These are phyloP conservation scores for Fragaria iinumae DNA, from an alignment of 306 rosid genomes.

Conservation along the genomic window DNA sequence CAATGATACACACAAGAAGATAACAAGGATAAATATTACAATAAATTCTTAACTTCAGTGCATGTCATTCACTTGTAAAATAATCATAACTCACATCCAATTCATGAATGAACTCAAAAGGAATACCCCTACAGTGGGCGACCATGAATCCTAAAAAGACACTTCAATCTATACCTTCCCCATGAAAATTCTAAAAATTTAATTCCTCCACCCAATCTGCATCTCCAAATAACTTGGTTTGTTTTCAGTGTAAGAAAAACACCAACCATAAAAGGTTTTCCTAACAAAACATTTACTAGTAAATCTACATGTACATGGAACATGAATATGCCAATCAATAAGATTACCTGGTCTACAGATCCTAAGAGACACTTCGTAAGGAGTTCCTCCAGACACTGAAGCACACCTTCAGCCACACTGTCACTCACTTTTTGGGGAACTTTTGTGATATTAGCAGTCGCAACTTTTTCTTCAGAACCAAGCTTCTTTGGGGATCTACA, in stretches of 20 bases:
- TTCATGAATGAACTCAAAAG: background rate
- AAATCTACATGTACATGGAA: background rate
- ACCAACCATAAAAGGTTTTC: background rate
- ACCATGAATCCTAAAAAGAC: background rate
- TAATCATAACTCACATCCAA: background rate
- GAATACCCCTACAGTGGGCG: background rate
- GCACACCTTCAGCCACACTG: constrained; percentile 78
- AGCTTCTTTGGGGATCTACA: constrained; percentile 58
- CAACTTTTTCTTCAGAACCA: constrained; percentile 48
- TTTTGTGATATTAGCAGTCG: constrained; percentile 23
- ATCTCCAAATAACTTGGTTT: background rate
- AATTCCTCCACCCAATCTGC: background rate
- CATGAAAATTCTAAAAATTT: background rate
- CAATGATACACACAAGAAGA: background rate
- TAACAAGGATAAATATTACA: background rate
- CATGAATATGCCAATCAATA: constrained; percentile 11
- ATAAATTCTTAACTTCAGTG: background rate
- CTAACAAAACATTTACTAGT: background rate
- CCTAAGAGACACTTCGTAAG: constrained; percentile 69
- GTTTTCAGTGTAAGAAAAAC: background rate
- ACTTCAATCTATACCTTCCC: background rate
- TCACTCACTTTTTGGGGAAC: constrained; percentile 58
- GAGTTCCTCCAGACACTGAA: constrained; percentile 80
- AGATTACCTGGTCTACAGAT: constrained; percentile 83
- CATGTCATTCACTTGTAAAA: background rate